These are phyloP conservation scores for Ceriops decandra DNA, from an alignment of 345 rosid genomes.

Conservation along the genomic window DNA sequence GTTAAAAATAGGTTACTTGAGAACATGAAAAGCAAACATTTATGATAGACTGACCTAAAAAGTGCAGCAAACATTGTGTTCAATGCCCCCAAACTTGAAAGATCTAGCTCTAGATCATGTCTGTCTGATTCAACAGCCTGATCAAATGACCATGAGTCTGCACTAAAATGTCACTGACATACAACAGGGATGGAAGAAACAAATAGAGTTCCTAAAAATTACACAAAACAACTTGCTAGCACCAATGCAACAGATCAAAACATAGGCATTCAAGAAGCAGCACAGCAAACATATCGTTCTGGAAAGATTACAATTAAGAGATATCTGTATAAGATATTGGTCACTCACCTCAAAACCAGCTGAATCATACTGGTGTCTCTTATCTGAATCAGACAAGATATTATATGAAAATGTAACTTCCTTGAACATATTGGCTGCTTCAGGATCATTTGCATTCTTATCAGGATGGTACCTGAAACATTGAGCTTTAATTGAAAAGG, in stretches of 20 bases:
- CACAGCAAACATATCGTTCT: not conserved
- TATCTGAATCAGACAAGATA: conserved; percentile 88
- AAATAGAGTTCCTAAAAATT: not conserved
- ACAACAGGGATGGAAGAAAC: conserved; percentile 8
- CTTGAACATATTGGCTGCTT: conserved; percentile 88
- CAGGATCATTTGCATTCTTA: conserved; percentile 89
- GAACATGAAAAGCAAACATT: not conserved
- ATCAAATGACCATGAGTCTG: conserved; percentile 18
- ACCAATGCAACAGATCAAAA: not conserved
- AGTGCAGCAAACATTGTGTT: conserved; percentile 94
- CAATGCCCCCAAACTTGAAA: conserved; percentile 92
- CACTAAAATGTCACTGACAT: not conserved
- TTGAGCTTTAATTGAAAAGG: not conserved
- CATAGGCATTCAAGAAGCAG: not conserved
- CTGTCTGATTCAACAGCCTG: conserved; percentile 74
- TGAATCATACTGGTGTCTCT: conserved; percentile 74
- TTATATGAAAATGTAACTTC: conserved; percentile 93
- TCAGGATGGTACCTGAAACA: conserved; percentile 95
- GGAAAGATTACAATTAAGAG: not conserved
- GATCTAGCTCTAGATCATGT: conserved; percentile 93
- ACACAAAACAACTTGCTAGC: not conserved
- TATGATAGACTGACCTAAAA: conserved; percentile 53
- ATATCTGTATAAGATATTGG: not conserved
- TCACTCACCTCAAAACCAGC: conserved; percentile 95
- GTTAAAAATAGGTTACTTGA: no score